Conservation (phyloP, 139 green algal species). For the Nannochloris sp. region DNA sequence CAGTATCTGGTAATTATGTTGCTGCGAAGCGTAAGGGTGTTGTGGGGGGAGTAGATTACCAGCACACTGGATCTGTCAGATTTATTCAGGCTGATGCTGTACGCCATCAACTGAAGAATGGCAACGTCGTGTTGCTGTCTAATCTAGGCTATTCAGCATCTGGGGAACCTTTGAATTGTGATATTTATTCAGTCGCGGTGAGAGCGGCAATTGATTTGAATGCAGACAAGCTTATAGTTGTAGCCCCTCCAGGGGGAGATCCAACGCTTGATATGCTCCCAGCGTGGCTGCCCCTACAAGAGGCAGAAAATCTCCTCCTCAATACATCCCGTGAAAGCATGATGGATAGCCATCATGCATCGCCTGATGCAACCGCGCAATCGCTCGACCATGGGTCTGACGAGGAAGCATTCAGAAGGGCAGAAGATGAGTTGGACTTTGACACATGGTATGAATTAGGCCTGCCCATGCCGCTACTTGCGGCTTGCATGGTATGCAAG, state of each 20-base stretch:
- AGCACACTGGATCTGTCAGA: slow-evolving; percentile 50
- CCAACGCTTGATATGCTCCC: slow-evolving; percentile 29
- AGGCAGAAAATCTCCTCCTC: slow-evolving; percentile 56
- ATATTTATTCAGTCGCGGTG: slow-evolving; percentile 41
- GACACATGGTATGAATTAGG: slow-evolving; percentile 20
- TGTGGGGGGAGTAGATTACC: slow-evolving; percentile 85
- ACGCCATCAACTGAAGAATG: slow-evolving; percentile 60
- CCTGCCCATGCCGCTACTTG: slow-evolving; percentile 29
- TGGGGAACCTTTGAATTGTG: slow-evolving; percentile 89
- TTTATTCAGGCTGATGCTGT: slow-evolving; percentile 70
- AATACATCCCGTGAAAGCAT: background rate
- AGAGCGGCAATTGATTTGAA: slow-evolving; percentile 46
- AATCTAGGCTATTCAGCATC: slow-evolving; percentile 61
- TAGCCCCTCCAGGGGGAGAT: slow-evolving; percentile 43
- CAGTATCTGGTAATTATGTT: slow-evolving; percentile 90
- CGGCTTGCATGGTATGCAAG: slow-evolving; percentile 31
- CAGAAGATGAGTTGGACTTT: slow-evolving; percentile 14
- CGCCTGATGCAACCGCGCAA: background rate
- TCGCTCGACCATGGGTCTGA: background rate
- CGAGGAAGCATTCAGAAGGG: background rate
- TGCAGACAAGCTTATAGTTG: slow-evolving; percentile 90
- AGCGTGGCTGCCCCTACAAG: slow-evolving; percentile 65
- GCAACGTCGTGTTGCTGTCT: slow-evolving; percentile 80
- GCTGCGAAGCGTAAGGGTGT: slow-evolving; percentile 80
- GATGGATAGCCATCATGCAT: background rate